A percentile compares a stretch with the other conserved stretches of the same genome.
Conservation (phyloP, 352 stramenopile species). For the Pythium brassicae region DNA sequence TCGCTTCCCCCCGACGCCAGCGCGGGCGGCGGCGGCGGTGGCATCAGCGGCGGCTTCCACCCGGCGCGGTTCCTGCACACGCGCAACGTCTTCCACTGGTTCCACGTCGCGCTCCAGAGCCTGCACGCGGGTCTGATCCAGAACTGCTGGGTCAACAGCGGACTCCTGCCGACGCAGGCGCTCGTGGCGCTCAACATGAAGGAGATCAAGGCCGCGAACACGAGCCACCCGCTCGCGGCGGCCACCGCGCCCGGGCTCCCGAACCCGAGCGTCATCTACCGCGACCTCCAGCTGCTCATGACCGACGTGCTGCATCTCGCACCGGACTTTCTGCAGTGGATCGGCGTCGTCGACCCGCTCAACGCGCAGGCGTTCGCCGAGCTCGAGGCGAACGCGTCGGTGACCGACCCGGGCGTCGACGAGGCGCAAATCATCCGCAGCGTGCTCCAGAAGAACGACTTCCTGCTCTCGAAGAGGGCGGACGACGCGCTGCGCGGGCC, state of each 20-base stretch:
- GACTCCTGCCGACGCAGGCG: conserved; percentile 57
- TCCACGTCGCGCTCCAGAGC: conserved; percentile 69
- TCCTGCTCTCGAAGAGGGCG: conserved; percentile 56
- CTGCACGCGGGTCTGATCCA: conserved; percentile 68
- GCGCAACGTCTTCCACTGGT: conserved; percentile 84
- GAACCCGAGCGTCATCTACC: conserved; percentile 35
- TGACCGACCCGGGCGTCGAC: conserved; percentile 75
- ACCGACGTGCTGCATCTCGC: conserved; percentile 47
- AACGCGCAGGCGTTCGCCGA: conserved; percentile 67
- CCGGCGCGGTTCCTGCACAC: conserved; percentile 53
- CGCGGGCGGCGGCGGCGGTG: too few relatives aligned
- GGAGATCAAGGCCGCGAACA: conserved; percentile 21
- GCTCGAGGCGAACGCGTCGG: conserved; percentile 69
- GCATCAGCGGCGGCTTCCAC: conserved; percentile 29
- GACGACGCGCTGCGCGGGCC: conserved; percentile 45
- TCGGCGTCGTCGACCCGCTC: conserved; percentile 48
- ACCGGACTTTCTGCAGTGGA: conserved; percentile 73
- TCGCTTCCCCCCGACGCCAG: conserved; percentile 10
- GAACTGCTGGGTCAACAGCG: conserved; percentile 69
- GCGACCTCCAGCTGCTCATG: conserved; percentile 59
- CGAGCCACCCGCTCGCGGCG: conserved; percentile 4
- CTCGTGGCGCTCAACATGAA: conserved; percentile 70
- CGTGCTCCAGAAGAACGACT: conserved; percentile 80
- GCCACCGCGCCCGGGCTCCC: conserved; percentile 24
- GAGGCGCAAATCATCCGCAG: conserved; percentile 81